These are phyloP conservation scores for Kuraishia ogatae DNA, from an alignment of 805 yeast genomes.

Conservation along the genomic window DNA sequence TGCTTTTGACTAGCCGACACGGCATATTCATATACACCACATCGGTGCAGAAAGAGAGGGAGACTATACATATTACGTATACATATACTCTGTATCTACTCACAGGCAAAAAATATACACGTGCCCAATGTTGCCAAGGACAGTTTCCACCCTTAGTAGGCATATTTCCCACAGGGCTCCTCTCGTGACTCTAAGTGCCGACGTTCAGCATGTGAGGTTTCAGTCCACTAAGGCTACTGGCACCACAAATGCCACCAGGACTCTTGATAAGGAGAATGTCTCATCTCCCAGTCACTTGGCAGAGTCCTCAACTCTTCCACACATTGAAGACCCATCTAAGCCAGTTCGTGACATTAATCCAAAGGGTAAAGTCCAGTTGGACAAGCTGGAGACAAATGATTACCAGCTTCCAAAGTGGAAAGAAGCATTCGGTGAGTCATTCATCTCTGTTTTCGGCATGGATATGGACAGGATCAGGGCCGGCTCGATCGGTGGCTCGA, in stretches of 20 bases:
- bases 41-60: too few relatives aligned
- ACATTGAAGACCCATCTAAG: conserved; percentile 22
- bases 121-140: too few relatives aligned
- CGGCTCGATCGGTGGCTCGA: conserved; percentile 90
- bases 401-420: conserved; percentile 37
- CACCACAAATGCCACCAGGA: background rate
- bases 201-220: background rate
- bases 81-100: too few relatives aligned
- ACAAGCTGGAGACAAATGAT: conserved; percentile 19
- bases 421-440: conserved; percentile 53
- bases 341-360: conserved; percentile 26
- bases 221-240: background rate
- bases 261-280: background rate
- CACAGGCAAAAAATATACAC: too few relatives aligned
- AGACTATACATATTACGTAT: too few relatives aligned
- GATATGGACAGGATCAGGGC: conserved; percentile 92
- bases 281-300: conserved; percentile 21
- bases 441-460: conserved; percentile 52
- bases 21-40: too few relatives aligned
- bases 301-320: conserved; percentile 23
- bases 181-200: too few relatives aligned
- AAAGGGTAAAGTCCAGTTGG: conserved; percentile 19
- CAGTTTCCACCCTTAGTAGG: too few relatives aligned
- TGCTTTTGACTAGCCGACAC: too few relatives aligned
- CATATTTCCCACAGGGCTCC: too few relatives aligned